Conservation (phyloP, 805 yeast genomes). For the Nakazawaea holstii region DNA sequence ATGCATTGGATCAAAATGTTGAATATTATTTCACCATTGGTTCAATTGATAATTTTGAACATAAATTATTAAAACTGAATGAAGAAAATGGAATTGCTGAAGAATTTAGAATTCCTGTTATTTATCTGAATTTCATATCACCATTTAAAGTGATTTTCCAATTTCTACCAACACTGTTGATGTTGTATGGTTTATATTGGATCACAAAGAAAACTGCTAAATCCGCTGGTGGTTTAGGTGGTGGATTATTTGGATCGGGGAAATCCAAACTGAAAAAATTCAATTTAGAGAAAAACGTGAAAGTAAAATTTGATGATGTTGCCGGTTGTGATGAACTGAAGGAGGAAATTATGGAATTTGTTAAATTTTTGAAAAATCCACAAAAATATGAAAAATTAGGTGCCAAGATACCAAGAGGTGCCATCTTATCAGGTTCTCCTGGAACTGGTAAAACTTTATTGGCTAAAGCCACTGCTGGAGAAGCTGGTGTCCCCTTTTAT, state of each 20-base stretch:
- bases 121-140: conserved; percentile 65
- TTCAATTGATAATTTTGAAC: conserved; percentile 79
- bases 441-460: conserved; percentile 98
- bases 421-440: conserved; percentile 95
- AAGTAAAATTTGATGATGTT: conserved; percentile 85
- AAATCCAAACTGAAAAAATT: conserved; percentile 59
- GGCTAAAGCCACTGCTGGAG: conserved; percentile 99
- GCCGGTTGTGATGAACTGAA: conserved; percentile 98
- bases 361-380: conserved; percentile 86
- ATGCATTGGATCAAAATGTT: conserved; percentile 22
- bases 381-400: conserved; percentile 87
- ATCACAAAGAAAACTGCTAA: conserved; percentile 46
- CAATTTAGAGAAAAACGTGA: conserved; percentile 87
- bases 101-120: conserved; percentile 70
- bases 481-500: conserved; percentile 95
- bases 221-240: conserved; percentile 31
- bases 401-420: conserved; percentile 98
- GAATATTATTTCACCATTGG: conserved; percentile 72
- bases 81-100: conserved; percentile 62
- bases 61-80: conserved; percentile 70
- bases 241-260: conserved; percentile 72
- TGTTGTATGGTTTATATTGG: conserved; percentile 76
- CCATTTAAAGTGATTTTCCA: conserved; percentile 60
- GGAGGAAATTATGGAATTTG: conserved; percentile 97
- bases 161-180: conserved; percentile 72